Evolutionary conservation across 1,284 basidiomycete species (phyloP), one percentile per base, ranked within the genome.

Genomic region (Puccinia novopanici): DNA sequence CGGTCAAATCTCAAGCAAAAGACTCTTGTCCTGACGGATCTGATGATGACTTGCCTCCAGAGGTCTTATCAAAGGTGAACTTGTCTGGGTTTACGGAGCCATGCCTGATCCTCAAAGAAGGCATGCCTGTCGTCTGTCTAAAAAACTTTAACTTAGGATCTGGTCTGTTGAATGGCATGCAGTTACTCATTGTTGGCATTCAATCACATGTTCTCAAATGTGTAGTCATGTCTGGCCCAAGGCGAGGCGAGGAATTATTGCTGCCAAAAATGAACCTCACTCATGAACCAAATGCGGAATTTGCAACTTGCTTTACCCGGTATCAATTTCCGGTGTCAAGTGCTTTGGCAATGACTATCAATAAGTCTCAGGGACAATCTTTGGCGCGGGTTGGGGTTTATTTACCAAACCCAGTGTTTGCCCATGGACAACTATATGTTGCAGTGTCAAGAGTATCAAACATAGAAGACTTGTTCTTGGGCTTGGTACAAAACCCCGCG

Each of bases 351-450:
- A 86, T 88, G 77, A 86, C 85, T 5, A 87, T 88, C 80, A 88
- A 88, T 82, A 88, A 88, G 76, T 52, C 86, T 0, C 88, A 89
- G 83, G 88, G 88, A 0, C 88, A 88, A 80, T 87, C 86, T 15
- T 82, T 86, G 0, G 82, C 81, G 34, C 73, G 82, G 63, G 83
- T 86, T 50, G 85, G 84, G 1, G 30, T 87, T 8, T 84, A 87
- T 82, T 76, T 88, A 0, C 85, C 84, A 0, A 75, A 77, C 6
- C 63, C 63, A 34, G 75, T 76, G 6, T 68, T 67, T 52, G 22
- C 37, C 8, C 75, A 76, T 54, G 75, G 61, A 0, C 75, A 76
- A n/a, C 24, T 76, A 17, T 76, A 76, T 45, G 45, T n/a, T n/a
- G n/a, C n/a, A n/a, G n/a, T n/a, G n/a, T n/a, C n/a, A n/a, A n/a